Evolutionary conservation across 768 basidiomycete species (phyloP).

Genomic region (Psilocybe azurescens): DNA sequence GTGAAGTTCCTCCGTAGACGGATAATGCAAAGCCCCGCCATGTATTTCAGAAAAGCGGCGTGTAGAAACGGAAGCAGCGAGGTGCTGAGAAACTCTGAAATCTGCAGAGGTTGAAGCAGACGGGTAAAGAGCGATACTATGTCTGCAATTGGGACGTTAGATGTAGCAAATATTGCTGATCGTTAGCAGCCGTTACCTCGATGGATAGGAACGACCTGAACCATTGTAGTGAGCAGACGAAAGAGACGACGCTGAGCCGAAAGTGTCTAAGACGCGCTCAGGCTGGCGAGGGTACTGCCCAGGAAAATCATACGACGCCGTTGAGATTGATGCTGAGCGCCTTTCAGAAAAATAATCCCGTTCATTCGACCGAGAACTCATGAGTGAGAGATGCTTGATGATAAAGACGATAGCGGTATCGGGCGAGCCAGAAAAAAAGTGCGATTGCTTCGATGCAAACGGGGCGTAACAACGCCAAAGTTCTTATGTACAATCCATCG

Average conservation of each 20-base stretch:
- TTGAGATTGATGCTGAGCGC: background rate
- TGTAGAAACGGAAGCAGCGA: background rate
- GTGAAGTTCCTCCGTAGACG: background rate
- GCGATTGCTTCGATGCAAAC: background rate
- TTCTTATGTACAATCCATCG: conserved; percentile 1
- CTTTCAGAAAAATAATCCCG: background rate
- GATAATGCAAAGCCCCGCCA: background rate
- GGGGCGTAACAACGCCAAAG: background rate
- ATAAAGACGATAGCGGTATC: background rate
- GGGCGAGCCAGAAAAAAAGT: background rate
- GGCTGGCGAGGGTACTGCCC: background rate
- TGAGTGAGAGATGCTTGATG: background rate
- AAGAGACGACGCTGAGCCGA: background rate
- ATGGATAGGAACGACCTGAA: background rate
- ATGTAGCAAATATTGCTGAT: background rate
- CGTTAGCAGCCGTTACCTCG: background rate
- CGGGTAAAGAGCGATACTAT: background rate
- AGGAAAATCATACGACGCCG: background rate
- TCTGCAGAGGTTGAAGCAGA: background rate
- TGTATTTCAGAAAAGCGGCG: conserved; percentile 11
- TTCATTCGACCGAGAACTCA: background rate
- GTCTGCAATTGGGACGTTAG: background rate
- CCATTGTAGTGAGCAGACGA: background rate
- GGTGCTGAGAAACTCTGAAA: background rate
- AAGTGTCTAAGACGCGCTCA: background rate